Conservation (phyloP, 2,329 filamentous ascomycete genomes). For the Xylariaceae sp. region DNA sequence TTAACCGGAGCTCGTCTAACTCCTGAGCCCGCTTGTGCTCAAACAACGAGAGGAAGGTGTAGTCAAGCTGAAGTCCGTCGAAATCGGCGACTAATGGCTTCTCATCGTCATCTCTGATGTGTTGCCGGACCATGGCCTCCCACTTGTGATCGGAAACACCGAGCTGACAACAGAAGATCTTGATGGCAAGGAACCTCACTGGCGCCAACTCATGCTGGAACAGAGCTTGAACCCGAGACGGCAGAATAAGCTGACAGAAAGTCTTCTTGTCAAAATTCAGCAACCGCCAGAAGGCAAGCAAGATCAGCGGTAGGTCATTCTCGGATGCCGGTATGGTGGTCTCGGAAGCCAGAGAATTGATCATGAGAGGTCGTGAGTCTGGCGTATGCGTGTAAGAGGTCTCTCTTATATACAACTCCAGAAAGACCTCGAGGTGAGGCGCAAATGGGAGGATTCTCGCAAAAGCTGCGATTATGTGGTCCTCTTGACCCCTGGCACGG, state of each 20-base stretch:
- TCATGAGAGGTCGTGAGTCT: conserved; percentile 13
- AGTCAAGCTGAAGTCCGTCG: conserved; percentile 73
- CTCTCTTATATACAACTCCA: conserved; percentile 40
- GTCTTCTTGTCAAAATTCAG: conserved; percentile 65
- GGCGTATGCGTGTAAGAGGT: conserved; percentile 16
- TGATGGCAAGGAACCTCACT: conserved; percentile 73
- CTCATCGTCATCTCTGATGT: conserved; percentile 55
- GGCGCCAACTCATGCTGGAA: conserved; percentile 52
- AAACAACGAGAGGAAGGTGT: conserved; percentile 58
- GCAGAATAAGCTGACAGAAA: conserved; percentile 59
- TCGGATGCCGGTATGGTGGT: conserved; percentile 7
- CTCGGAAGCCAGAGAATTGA: conserved; percentile 20
- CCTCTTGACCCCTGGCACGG: conserved; percentile 29
- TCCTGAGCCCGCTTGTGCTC: conserved; percentile 47
- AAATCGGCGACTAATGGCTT: conserved; percentile 60
- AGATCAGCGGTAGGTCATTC: conserved; percentile 27
- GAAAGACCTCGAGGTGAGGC: conserved; percentile 68
- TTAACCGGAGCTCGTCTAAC: conserved; percentile 34
- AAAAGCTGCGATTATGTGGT: conserved; percentile 59
- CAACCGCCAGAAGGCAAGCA: conserved; percentile 71
- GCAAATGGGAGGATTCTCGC: conserved; percentile 75
- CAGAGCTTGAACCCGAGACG: conserved; percentile 59
- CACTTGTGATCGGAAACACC: conserved; percentile 72
- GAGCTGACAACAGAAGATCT: conserved; percentile 72
- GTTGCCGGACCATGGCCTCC: conserved; percentile 59